Evolutionary conservation across 1,284 basidiomycete genomes (phyloP), one percentile per base, ranked within the genome.

Genomic region (Mycosarcoma maydis): DNA sequence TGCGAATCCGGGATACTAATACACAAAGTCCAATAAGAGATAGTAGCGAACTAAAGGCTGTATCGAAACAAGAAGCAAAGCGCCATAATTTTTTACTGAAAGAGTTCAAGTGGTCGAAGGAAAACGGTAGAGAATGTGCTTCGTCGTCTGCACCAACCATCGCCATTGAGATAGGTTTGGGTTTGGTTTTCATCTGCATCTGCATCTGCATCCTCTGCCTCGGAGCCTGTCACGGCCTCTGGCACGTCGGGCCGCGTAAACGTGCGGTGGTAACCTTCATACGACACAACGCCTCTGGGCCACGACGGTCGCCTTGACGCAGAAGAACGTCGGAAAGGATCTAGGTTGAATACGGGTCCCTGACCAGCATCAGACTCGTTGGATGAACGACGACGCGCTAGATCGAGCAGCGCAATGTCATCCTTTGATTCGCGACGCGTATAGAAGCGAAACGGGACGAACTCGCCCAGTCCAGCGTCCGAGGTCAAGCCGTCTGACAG

Each of bases 121-220:
- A n/a, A n/a, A n/a, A n/a, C n/a, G n/a, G n/a, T 44, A 1, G 40
- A 23, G n/a, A 64, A 41, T 16, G 60, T 56, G 40, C 60, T 64
- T 26, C 60, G 26, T 20, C 60, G 17, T 17, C 53, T 48, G 26
- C 60, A 64, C 60, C 60, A 64, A 3, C 59, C 57, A 10, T 44
- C 36, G 1, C 23, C 40, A 9, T 42, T 41, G 0, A n/a, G 11
- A 3, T 41, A n/a, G n/a, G n/a, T n/a, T n/a, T n/a, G n/a, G n/a
- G n/a, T n/a, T n/a, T n/a, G n/a, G n/a, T n/a, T n/a, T n/a, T n/a
- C n/a, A n/a, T n/a, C n/a, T n/a, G n/a, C 48, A 0, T 37, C 34
- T 0, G 13, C 13, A 7, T 27, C 45, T 0, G 11, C 14, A 6
- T 56, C 61, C 17, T 54, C 53, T 3, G 46, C 33, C 7, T 46